A percentile compares a stretch with the other conserved stretches of the same genome.
These are phyloP conservation scores for Botrytis fragariae DNA, from an alignment of 2,329 filamentous ascomycete species.

Conservation along the genomic window DNA sequence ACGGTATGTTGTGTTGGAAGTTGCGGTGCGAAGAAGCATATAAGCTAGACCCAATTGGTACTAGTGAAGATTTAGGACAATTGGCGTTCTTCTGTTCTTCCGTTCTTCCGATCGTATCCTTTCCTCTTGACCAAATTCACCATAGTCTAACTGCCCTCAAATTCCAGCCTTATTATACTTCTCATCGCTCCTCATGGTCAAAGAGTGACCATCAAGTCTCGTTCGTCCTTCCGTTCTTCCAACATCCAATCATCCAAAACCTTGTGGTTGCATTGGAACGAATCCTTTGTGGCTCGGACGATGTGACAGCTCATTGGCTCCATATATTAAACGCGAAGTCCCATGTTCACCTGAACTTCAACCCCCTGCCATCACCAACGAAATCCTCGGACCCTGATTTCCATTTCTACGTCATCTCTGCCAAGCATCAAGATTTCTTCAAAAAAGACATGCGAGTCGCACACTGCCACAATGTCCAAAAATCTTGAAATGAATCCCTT, in stretches of 20 bases:
- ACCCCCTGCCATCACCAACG: not conserved
- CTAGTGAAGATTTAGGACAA: fast-evolving
- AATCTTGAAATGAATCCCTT: slow-evolving; percentile 10
- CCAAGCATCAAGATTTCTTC: slow-evolving; percentile 6
- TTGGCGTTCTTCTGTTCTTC: not conserved
- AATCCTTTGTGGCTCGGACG: not conserved
- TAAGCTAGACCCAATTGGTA: not conserved
- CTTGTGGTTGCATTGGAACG: not conserved
- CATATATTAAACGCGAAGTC: not conserved
- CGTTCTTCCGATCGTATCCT: not conserved
- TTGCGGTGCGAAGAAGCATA: not conserved
- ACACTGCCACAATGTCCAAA: not conserved
- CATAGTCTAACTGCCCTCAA: not conserved
- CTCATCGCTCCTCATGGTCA: not conserved
- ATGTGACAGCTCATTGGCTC: slow-evolving; percentile 16
- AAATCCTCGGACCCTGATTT: not conserved
- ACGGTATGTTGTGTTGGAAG: not conserved
- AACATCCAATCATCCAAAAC: not conserved
- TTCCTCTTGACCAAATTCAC: not conserved
- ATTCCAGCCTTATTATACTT: not conserved
- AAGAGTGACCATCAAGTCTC: not conserved
- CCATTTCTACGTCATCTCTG: slow-evolving; percentile 11
- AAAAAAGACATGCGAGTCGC: not conserved
- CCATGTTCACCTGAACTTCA: not conserved
- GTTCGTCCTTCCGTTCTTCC: not conserved